Evolutionary conservation across 225 moss, liverwort and hornwort genomes (phyloP).

Genomic region (Straminergon stramineum): DNA sequence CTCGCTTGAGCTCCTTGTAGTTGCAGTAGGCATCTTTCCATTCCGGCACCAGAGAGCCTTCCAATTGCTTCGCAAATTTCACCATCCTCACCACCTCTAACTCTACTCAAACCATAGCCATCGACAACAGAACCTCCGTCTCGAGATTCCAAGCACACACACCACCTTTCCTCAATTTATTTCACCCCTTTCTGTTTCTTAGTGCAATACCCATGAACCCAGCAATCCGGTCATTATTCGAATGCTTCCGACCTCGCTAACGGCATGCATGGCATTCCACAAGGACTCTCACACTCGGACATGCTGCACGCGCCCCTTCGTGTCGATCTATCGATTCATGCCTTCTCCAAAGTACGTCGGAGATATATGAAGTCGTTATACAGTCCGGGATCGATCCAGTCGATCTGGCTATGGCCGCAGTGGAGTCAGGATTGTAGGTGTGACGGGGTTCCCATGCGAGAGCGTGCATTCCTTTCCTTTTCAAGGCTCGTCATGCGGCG

Average conservation of each 20-base stretch:
- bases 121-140: neutral
- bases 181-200: neutral
- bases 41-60: slow-evolving; percentile 39
- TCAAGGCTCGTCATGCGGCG: neutral
- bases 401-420: neutral
- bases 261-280: neutral
- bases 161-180: neutral
- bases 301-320: neutral
- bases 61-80: slow-evolving; percentile 57
- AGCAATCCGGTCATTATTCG: too few relatives aligned
- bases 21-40: slow-evolving; percentile 53
- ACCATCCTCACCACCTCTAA: slow-evolving; percentile 14
- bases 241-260: neutral
- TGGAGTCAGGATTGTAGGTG: neutral
- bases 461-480: too few relatives aligned
- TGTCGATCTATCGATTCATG: neutral
- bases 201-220: neutral
- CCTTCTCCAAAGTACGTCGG: neutral
- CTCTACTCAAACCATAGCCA: neutral
- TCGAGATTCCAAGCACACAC: neutral
- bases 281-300: neutral
- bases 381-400: neutral
- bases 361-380: neutral
- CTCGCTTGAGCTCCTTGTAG: slow-evolving; percentile 55
- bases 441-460: slow-evolving; percentile 11